Base-by-base conservation (phyloP, 2,329 filamentous ascomycete species). In the Neopestalotiopsis sp. region DNA sequence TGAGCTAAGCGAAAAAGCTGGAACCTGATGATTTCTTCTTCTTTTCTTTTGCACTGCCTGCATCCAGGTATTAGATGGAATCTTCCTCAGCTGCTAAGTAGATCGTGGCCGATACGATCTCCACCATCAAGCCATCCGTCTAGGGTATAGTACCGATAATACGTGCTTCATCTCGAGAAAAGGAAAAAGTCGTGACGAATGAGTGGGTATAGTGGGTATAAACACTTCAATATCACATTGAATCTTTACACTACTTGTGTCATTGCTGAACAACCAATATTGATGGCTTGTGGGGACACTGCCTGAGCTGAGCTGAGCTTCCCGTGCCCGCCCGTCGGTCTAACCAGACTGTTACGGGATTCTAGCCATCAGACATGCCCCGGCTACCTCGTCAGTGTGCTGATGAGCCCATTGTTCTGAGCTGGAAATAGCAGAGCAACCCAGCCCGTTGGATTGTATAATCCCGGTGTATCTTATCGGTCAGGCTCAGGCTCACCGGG, bases 1-100 rank as follows among this genome's bases (percentile, higher is more conserved):
- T 52, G 45, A 52, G 45, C 45, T 52, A 14, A 52, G 45, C n/a
- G 20, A 20, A 13, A 49, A 49, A 49, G 13, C 4, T n/a, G 24
- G 24, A 28, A 52, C 2, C 17, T 52, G 6, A 10, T 3, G n/a
- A 9, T 17, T 52, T 52, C 9, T 24, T n/a, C n/a, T 52, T 52
- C 45, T 52, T 52, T 52, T n/a, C n/a, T 52, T 52, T 52, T 52
- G 45, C 45, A 52, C 45, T 52, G 45, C 45, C 45, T 52, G 45
- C 45, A 7, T 52, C 20, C 9, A 17, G n/a, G 45, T 52, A 52
- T 13, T n/a, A 52, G 45, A n/a, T 52, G 14, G n/a, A 6, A 52
- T 52, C 45, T 52, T 20, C 20, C 45, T 52, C 45, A 52, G 45
- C 45, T 52, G 45, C 9, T 52, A n/a, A 9, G 45, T 20, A 52